Evolutionary conservation across 495 filamentous ascomycete species (phyloP).

Genomic region (Penicilliopsis zonata): DNA sequence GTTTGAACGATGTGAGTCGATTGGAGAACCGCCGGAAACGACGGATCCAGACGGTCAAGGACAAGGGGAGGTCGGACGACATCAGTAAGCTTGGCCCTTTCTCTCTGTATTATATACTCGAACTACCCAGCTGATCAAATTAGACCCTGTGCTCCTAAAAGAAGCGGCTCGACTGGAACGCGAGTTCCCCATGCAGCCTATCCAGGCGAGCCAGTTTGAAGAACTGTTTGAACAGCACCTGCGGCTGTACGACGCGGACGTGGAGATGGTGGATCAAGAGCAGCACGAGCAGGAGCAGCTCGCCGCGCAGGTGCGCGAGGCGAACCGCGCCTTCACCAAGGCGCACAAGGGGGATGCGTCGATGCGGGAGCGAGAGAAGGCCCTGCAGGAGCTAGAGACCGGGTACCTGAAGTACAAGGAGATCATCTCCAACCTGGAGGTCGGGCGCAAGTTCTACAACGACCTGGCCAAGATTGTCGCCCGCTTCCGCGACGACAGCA

Average conservation of each 20-base stretch:
- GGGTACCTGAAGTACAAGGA: conserved; percentile 94
- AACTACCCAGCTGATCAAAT: no score
- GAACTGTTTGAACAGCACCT: conserved; percentile 78
- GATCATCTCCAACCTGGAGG: conserved; percentile 77
- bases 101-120: no score
- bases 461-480: conserved; percentile 78
- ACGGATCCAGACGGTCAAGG: conserved; percentile 60
- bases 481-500: conserved; percentile 64
- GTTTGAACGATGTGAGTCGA: conserved; percentile 70
- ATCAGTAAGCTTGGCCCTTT: conserved; percentile 46
- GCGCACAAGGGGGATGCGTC: conserved; percentile 61
- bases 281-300: conserved; percentile 64
- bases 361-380: conserved; percentile 68
- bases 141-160: conserved; percentile 57
- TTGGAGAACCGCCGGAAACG: conserved; percentile 66
- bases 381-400: conserved; percentile 80
- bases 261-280: conserved; percentile 58
- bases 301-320: conserved; percentile 50
- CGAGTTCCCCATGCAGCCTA: conserved; percentile 67
- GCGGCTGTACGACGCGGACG: conserved; percentile 64
- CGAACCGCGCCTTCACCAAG: conserved; percentile 63
- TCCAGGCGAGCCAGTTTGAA: conserved; percentile 83
- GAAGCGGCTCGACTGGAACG: conserved; percentile 81
- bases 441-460: conserved; percentile 92
- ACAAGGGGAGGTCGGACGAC: conserved; percentile 77